These are phyloP conservation scores for Jatropha multifida DNA, from an alignment of 441 rosid species.

Conservation along the genomic window DNA sequence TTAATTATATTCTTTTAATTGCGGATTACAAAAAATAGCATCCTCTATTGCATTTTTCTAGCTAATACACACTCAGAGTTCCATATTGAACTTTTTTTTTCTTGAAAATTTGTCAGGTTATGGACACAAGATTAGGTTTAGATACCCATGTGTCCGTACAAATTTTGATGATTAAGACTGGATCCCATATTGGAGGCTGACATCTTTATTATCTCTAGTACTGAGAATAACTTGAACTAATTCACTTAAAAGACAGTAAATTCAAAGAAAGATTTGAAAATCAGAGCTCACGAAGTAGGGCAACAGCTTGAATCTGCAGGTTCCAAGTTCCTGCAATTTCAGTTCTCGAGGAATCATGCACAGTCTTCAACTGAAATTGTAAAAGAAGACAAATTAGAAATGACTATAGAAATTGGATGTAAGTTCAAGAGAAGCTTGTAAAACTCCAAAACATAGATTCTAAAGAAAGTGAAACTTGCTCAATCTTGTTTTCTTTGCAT, in stretches of 20 bases:
- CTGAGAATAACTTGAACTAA: background rate
- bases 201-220: constrained; percentile 11
- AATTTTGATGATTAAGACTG: constrained; percentile 18
- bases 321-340: constrained; percentile 24
- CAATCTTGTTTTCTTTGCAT: constrained; percentile 5
- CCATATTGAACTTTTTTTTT: constrained; percentile 23
- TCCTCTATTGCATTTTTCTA: constrained; percentile 11
- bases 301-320: constrained; percentile 9
- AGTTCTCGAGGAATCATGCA: constrained; percentile 30
- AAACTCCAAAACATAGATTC: constrained; percentile 22
- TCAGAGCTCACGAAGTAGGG: background rate
- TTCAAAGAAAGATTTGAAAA: constrained; percentile 13
- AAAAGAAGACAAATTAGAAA: constrained; percentile 35
- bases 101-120: constrained; percentile 19
- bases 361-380: constrained; percentile 15
- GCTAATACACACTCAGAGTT: constrained; percentile 20
- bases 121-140: constrained; percentile 27
- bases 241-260: background rate
- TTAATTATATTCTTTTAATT: constrained; percentile 34
- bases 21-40: constrained; percentile 18
- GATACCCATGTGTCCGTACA: constrained; percentile 29
- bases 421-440: constrained; percentile 29
- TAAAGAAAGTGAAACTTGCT: constrained; percentile 8
- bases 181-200: constrained; percentile 18
- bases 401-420: constrained; percentile 16